Evolutionary conservation across 2,329 filamentous ascomycete species (phyloP).

Genomic region (Alternaria sp.): DNA sequence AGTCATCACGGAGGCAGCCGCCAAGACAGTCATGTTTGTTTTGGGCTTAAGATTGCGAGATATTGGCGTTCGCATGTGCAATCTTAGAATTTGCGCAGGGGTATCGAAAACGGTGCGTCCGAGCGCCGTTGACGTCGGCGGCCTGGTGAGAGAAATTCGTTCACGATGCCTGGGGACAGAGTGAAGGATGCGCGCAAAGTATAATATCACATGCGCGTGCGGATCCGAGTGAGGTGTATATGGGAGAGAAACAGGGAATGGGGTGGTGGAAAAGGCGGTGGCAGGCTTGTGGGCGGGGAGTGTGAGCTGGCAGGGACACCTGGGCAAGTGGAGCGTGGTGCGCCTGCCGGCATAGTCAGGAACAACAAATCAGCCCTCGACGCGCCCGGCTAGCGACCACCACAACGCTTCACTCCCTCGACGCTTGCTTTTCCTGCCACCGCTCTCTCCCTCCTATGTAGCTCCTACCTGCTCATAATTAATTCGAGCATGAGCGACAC

Average conservation of each 20-base stretch:
- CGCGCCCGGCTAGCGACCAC: conserved; percentile 6
- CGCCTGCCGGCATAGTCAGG: conserved; percentile 10
- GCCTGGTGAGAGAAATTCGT: not conserved
- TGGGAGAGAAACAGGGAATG: conserved; percentile 7
- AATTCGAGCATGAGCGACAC: conserved; percentile 29
- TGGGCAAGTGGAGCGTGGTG: conserved; percentile 10
- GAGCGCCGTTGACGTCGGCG: conserved; percentile 26
- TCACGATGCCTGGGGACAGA: not conserved
- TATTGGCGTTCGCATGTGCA: conserved; percentile 15
- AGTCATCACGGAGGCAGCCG: conserved; percentile 8
- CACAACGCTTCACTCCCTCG: not conserved
- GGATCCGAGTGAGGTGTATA: not conserved
- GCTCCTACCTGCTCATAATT: not conserved
- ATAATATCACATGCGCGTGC: not conserved
- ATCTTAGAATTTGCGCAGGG: conserved; percentile 28
- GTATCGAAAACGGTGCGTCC: conserved; percentile 7
- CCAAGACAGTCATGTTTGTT: conserved; percentile 28
- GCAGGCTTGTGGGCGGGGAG: conserved; percentile 23
- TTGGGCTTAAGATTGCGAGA: conserved; percentile 33
- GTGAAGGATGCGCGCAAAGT: not conserved
- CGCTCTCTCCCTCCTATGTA: conserved; percentile 18
- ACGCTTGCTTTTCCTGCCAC: not conserved
- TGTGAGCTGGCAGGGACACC: conserved; percentile 16
- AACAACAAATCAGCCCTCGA: conserved; percentile 14
- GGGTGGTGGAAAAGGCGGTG: conserved; percentile 5